Evolutionary conservation across 2,329 filamentous ascomycete species (phyloP), one percentile per base, ranked within the genome.

Genomic region (Alternaria conjuncta): DNA sequence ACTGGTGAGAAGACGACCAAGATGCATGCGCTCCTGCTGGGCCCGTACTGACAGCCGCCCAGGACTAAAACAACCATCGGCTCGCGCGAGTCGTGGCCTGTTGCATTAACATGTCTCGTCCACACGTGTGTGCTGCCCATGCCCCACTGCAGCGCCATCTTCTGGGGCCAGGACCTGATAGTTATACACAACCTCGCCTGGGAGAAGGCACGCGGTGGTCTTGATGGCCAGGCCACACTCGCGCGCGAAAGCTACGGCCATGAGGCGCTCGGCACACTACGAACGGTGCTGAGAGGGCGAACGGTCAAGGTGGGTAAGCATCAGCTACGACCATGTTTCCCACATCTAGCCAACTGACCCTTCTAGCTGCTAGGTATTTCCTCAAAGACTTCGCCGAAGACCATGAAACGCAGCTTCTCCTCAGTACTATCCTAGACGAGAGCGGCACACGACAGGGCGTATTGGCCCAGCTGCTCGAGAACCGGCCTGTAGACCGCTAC

Each of bases 161-260:
- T 82, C 66, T 83, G 82, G 81, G 79, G 78, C 15, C 65, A 75
- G 10, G 74, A 80, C 11, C 70, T 82, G 21, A 64, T 74, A 10
- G 72, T 81, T 12, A 70, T 83, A 7, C 78, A 82, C 67, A 84
- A 84, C 60, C 56, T 80, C 13, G 77, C 79, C 6, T 84, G 82
- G 82, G 72, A 66, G 13, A 78, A 78, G 54, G 76, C 74, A 6
- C 73, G 75, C 10, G 76, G 74, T 15, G 69, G 74, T 12, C 61
- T 77, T 3, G 68, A 75, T 30, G 76, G 76, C 44, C 80, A 82
- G 68, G 81, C 80, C 12, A 68, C 72, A 36, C 65, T 66, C 6
- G 78, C 80, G 45, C 67, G 72, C 20, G 72, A 76, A 15, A 67
- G 55, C 30, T 77, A 82, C 23, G 65, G 69, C 4, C 71, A 72